Conservation (phyloP, 2,329 filamentous ascomycete species). For the Amauroascus niger region DNA sequence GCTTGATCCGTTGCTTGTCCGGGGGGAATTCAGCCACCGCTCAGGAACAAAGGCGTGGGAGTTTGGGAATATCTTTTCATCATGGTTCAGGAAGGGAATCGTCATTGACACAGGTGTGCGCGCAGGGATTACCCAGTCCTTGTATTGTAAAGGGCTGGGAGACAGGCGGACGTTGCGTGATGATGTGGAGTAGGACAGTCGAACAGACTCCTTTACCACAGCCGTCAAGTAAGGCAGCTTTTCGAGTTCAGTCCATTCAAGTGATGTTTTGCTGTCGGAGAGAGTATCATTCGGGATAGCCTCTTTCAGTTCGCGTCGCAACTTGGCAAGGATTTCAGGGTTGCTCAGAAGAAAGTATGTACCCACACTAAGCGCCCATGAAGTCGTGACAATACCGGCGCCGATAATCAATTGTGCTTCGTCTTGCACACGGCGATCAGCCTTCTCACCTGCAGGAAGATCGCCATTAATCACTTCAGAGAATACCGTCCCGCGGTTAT, state of each 20-base stretch:
- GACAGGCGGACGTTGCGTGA: background rate
- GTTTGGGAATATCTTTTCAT: background rate
- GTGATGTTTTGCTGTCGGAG: background rate
- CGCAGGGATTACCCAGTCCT: background rate
- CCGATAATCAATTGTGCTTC: background rate
- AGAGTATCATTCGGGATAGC: background rate
- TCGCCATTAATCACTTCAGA: background rate
- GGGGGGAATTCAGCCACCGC: background rate
- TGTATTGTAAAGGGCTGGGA: background rate
- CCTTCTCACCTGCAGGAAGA: background rate
- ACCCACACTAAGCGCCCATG: background rate
- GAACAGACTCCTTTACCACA: slow-evolving; percentile 2
- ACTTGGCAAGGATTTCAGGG: background rate
- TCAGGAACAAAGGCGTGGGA: background rate
- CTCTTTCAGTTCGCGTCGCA: background rate
- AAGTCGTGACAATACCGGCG: background rate
- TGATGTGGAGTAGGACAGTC: background rate
- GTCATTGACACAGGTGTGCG: background rate
- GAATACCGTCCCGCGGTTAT: background rate
- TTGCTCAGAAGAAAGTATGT: background rate
- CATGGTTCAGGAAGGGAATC: background rate
- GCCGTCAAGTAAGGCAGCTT: slow-evolving; percentile 13
- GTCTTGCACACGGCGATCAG: background rate
- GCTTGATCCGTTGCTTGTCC: background rate
- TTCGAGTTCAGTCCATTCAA: slow-evolving; percentile 3